These are phyloP conservation scores for Cyberlindnera maclurae DNA, from an alignment of 805 yeast species.

Conservation along the genomic window DNA sequence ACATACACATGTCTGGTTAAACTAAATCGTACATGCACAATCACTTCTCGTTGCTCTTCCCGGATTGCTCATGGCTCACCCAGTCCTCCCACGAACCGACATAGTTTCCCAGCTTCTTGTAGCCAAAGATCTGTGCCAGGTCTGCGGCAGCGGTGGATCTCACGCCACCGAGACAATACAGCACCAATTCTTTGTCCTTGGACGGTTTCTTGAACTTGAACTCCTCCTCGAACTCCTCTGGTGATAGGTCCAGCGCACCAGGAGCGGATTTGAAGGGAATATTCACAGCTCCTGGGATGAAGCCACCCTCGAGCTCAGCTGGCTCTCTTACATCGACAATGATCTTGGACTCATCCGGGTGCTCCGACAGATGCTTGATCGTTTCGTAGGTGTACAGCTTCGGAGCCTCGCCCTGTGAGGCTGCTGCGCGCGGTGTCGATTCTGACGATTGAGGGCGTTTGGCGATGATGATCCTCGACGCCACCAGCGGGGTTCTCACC, in stretches of 20 bases:
- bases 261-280: slow-evolving; percentile 88
- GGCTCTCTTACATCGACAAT: slow-evolving; percentile 94
- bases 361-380: slow-evolving; percentile 37
- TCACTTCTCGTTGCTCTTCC: too few species aligned
- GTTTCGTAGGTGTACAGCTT: slow-evolving; percentile 45
- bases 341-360: slow-evolving; percentile 43
- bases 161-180: slow-evolving; percentile 90
- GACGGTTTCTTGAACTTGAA: slow-evolving; percentile 81
- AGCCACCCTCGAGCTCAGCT: slow-evolving; percentile 59
- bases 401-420: slow-evolving; percentile 6
- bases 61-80: slow-evolving; percentile 39
- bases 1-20: too few species aligned
- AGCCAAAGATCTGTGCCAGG: slow-evolving; percentile 86
- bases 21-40: too few species aligned
- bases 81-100: slow-evolving; percentile 86
- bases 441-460: slow-evolving; percentile 3
- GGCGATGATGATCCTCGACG: background rate
- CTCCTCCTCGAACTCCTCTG: slow-evolving; percentile 71
- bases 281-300: slow-evolving; percentile 79
- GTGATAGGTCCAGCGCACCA: slow-evolving; percentile 76
- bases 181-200: slow-evolving; percentile 63
- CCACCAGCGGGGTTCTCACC: background rate
- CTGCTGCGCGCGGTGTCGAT: background rate
- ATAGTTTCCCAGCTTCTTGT: slow-evolving; percentile 76
- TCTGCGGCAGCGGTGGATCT: slow-evolving; percentile 89